Base-by-base conservation (phyloP, 164 flowering plant genomes). In the Vitis labrusca region DNA sequence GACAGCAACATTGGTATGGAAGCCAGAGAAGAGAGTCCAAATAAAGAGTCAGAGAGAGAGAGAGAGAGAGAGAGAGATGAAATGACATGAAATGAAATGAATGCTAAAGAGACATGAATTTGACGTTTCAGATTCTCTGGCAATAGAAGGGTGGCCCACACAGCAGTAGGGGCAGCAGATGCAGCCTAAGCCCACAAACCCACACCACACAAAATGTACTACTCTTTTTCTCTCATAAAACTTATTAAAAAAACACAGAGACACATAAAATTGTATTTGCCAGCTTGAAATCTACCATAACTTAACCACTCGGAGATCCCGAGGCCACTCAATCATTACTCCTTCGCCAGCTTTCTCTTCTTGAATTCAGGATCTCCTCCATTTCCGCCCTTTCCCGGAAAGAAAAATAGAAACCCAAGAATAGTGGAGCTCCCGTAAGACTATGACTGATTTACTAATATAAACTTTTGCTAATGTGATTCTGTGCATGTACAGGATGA, bases 81-180 rank as follows among this genome's bases (percentile, higher is more conserved):
- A 56, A 68, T 75, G 81, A 79, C 77, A 79, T 70, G 64, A 63
- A 50, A 73, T 62, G 61, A 61, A 76, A 65, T 79, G 78, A 76
- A 78, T 71, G 66, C 58, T 67, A 7, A 44, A 27, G 75, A 76
- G 80, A 71, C 80, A 71, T 80, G 80, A 79, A 63, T 57, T 78
- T 74, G 86, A 83, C 80, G 71, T 80, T 80, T 83, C 86, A 83
- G 83, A 80, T 80, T 78, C 83, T 78, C 23, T 60, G 69, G 65
- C 66, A n/a, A 3, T 8, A 14, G 50, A 10, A 14, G 48, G 55
- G 50, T 15, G 23, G 37, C 48, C 12, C 27, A 55, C 52, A 27
- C 47, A 57, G 65, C 70, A 55, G 74, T 4, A 3, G 6, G 1
- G 17, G 48, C 47, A 30, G 9, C 63, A 60, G 64, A 62, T 37